Evolutionary conservation across 768 basidiomycete genomes (phyloP), one percentile per base, ranked within the genome.

Genomic region (Pleurotus giganteus): DNA sequence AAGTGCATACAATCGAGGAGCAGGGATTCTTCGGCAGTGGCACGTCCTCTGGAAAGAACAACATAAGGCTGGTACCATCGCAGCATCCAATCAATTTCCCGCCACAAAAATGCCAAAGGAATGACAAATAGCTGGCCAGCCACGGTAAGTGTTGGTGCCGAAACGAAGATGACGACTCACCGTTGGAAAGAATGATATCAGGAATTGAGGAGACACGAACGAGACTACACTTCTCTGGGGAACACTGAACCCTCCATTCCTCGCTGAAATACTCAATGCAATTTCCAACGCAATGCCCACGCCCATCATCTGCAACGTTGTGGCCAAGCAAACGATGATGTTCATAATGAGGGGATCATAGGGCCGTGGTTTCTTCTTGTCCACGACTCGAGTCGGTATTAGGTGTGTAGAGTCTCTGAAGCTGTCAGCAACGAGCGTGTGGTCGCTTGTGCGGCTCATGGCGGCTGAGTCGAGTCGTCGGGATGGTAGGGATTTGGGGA

Each of bases 11-110:
- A 89, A 65, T 89, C 82, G 23, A 86, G 63, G 15, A 89, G 69
- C n/a, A 89, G 65, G 50, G 81, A 81, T 58, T 83, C 79, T 53
- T 83, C 73, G 1, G 86, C 84, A 2, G 70, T 65, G 1, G 78
- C 79, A 57, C 70, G 69, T 2, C 84, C 85, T 59, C 73, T 70
- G 15, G 79, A 74, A 24, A 89, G 67, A 4, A 75, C 67, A 4
- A 89, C 70, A 57, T 86, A 89, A 2, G 88, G 86, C 86, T 89
- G 84, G 61, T 82, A 81, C 72, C 71, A 74, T 53, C 80, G 70
- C 11, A 87, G 60, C 59, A 71, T 73, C 76, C 78, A 81, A 59
- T 88, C 85, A 27, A 78, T 65, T 21, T 72, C 69, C 27, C 76
- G 65, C 77, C 83, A 84, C 37, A 80, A 66, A 52, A 72, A 68